phyloP scores from a whole-genome alignment of 176 grass and related monocot species.

The Aegilops umbellulata region DNA sequence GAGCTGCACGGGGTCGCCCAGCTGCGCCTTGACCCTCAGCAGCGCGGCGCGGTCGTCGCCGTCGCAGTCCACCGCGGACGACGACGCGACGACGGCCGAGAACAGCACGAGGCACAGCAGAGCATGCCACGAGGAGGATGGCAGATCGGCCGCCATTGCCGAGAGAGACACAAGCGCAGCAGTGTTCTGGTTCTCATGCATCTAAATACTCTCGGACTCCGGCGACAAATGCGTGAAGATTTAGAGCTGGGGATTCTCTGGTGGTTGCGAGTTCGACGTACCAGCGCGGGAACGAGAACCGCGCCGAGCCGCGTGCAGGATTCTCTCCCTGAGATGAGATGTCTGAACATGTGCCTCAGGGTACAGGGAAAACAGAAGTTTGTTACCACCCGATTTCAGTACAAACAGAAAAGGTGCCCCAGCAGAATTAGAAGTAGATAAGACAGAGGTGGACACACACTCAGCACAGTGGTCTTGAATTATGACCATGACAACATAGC shows the following conservation, averaged over 20 bases:
- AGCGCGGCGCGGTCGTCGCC: slow-evolving; percentile 45
- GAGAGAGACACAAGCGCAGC: neutral
- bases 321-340: slow-evolving; percentile 15
- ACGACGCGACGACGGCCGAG: neutral
- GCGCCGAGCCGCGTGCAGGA: neutral
- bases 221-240: neutral
- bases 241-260: neutral
- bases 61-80: slow-evolving; percentile 33
- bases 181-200: neutral
- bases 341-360: slow-evolving; percentile 5
- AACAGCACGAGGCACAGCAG: slow-evolving; percentile 20
- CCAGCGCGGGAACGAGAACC: neutral
- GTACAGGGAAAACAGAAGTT: slow-evolving; percentile 24
- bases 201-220: neutral
- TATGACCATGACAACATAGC: no score
- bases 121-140: neutral
- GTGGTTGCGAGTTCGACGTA: slow-evolving; percentile 4
- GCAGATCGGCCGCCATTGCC: neutral
- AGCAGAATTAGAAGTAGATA: no score
- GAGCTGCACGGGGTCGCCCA: slow-evolving; percentile 57
- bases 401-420: neutral
- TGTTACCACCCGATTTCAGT: neutral
- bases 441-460: neutral
- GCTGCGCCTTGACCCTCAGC: slow-evolving; percentile 49
- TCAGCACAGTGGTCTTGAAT: neutral